Evolutionary conservation across 1,139 yeast genomes (phyloP), one percentile per base, ranked within the genome.

Genomic region (Candida mesenterica): DNA sequence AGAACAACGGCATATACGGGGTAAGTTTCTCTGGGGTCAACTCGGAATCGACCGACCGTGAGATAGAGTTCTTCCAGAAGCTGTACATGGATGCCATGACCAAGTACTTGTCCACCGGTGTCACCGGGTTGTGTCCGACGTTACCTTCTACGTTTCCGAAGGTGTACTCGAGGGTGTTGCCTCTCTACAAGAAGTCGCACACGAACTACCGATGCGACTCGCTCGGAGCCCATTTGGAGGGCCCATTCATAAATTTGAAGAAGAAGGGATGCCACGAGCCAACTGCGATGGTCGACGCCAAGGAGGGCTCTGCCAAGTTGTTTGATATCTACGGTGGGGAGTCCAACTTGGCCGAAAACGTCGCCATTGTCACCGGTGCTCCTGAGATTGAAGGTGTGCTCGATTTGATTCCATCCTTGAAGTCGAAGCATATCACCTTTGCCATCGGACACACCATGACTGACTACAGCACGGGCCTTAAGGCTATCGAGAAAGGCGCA

Each of bases 261-360:
- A 79, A 79, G 57, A 78, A 77, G 44, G 85, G 85, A 1, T 78
- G 83, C 49, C 85, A 79, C 49, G 82, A 82, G 3, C 65, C 64
- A 16, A 79, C 74, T 42, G 75, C 81, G n/a, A 64, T 78, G 42
- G 71, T 65, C 24, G 67, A 65, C 38, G 79, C 78, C 14, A 59
- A 62, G 30, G 62, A 65, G 7, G 71, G 72, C 10, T 51, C 55
- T 28, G 42, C 56, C 7, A 57, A 66, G 37, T 53, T 78, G 32
- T 55, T 58, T 33, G 57, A 65, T 28, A 64, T 75, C 16, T 78
- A 78, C 45, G 79, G 81, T 10, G 67, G 64, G 23, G 55, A 56
- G 10, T 56, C 57, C 6, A 68, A 70, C 46, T 51, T 67, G 32
- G 46, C 62, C 25, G 62, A 67, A 25, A 60, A 73, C 40, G 77